Percentiles rank a stretch among this genome's conserved stretches.
Evolutionary conservation across 768 basidiomycete species (phyloP).

Genomic region (Tremella yokohamensis): DNA sequence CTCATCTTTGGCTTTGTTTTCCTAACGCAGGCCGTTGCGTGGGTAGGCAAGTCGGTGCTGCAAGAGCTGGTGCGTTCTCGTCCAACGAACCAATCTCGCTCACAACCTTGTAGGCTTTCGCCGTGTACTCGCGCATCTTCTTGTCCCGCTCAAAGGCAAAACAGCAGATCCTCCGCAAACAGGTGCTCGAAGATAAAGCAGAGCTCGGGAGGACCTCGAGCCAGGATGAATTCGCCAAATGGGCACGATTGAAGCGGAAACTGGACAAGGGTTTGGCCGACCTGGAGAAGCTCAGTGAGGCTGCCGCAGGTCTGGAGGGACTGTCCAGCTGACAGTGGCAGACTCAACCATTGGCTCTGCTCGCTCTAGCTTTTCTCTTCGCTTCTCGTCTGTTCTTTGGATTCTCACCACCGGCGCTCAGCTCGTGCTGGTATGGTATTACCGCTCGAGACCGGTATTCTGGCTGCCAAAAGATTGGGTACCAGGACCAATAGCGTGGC

Average conservation of each 20-base stretch:
- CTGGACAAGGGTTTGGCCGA: slow-evolving; percentile 89
- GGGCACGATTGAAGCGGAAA: slow-evolving; percentile 86
- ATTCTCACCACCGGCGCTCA: slow-evolving; percentile 80
- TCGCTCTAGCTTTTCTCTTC: slow-evolving; percentile 64
- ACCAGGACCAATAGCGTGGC: slow-evolving; percentile 75
- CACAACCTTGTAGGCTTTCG: slow-evolving; percentile 60
- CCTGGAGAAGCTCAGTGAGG: slow-evolving; percentile 81
- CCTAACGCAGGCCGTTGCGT: slow-evolving; percentile 74
- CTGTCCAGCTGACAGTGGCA: slow-evolving; percentile 44
- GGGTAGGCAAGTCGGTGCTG: slow-evolving; percentile 83
- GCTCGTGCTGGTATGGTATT: slow-evolving; percentile 84
- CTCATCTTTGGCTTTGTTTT: slow-evolving; percentile 79
- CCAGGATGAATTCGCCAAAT: slow-evolving; percentile 97
- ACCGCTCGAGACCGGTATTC: slow-evolving; percentile 83
- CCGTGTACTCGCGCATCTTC: slow-evolving; percentile 66
- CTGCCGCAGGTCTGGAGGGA: background rate
- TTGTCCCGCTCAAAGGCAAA: slow-evolving; percentile 58
- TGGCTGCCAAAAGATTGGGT: slow-evolving; percentile 89
- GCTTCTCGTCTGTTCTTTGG: slow-evolving; percentile 75
- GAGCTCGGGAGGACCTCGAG: slow-evolving; percentile 86
- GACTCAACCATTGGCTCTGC: slow-evolving; percentile 64
- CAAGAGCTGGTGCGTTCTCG: slow-evolving; percentile 65
- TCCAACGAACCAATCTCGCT: background rate
- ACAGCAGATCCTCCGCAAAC: slow-evolving; percentile 71
- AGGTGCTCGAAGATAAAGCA: slow-evolving; percentile 73